A percentile compares a stretch with the other conserved stretches of the same genome.
Conservation (phyloP, 2,329 filamentous ascomycete genomes). For the Fusarium mundagurra region DNA sequence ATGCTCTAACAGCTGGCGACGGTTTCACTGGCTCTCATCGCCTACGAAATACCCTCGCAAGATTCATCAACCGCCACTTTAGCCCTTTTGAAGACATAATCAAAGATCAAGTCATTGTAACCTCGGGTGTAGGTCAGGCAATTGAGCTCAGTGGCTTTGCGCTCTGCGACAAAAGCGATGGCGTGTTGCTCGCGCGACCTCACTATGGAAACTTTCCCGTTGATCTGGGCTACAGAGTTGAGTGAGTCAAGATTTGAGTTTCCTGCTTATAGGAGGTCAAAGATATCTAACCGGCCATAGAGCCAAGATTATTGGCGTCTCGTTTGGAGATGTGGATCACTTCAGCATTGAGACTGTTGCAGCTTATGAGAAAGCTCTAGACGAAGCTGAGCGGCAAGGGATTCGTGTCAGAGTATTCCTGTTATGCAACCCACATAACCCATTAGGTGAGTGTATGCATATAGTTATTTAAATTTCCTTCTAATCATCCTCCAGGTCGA, state of each 20-base stretch:
- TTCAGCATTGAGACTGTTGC: background rate
- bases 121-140: background rate
- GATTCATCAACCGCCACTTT: background rate
- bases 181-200: background rate
- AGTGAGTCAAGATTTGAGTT: background rate
- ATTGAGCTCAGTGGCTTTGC: background rate
- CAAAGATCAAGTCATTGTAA: background rate
- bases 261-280: rapidly evolving
- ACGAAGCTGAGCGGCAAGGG: background rate
- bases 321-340: background rate
- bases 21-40: background rate
- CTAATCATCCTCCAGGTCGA: background rate
- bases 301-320: background rate
- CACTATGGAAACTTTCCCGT: background rate
- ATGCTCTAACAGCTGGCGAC: background rate
- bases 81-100: background rate
- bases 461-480: rapidly evolving
- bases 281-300: rapidly evolving
- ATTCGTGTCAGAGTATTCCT: background rate
- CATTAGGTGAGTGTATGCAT: background rate
- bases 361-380: background rate
- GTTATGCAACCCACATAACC: background rate
- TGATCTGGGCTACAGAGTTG: background rate
- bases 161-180: background rate
- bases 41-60: background rate